Evolutionary conservation across 768 basidiomycete species (phyloP).

Genomic region (Phlebiopsis gigantea): DNA sequence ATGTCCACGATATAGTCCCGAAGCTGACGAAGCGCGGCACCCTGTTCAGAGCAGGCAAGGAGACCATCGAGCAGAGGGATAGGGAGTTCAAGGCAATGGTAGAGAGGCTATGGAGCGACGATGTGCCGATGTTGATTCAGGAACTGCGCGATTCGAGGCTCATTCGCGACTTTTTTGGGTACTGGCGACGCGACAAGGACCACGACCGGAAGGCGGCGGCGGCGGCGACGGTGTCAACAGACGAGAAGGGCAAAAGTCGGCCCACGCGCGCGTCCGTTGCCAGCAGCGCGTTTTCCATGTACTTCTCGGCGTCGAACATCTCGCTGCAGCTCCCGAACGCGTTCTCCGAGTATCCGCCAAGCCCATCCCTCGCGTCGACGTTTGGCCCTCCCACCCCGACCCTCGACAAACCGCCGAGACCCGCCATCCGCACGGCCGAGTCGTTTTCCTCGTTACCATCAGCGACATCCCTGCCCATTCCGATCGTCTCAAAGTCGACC

Average conservation of each 20-base stretch:
- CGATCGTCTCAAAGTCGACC: not conserved
- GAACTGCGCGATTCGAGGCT: slow-evolving; percentile 56
- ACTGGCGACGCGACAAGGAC: slow-evolving; percentile 72
- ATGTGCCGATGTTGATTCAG: slow-evolving; percentile 58
- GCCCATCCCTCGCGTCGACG: slow-evolving; percentile 8
- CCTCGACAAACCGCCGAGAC: not conserved
- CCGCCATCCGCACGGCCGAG: not conserved
- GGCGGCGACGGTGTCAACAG: slow-evolving; percentile 54
- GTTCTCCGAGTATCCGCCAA: slow-evolving; percentile 16
- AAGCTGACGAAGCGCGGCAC: slow-evolving; percentile 66
- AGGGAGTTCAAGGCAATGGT: slow-evolving; percentile 57
- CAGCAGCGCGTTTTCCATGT: slow-evolving; percentile 52
- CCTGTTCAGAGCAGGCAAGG: slow-evolving; percentile 65
- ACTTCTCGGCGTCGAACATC: slow-evolving; percentile 44
- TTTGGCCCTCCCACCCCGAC: not conserved
- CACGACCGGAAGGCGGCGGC: slow-evolving; percentile 38
- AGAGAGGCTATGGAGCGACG: slow-evolving; percentile 46
- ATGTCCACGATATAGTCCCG: slow-evolving; percentile 64
- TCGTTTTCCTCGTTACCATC: not conserved
- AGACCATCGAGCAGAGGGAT: slow-evolving; percentile 58
- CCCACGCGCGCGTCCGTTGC: slow-evolving; percentile 39
- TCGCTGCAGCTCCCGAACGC: slow-evolving; percentile 24
- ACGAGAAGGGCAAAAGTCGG: slow-evolving; percentile 43
- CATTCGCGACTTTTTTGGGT: slow-evolving; percentile 73
- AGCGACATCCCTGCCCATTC: not conserved